Evolutionary conservation across 2,329 filamentous ascomycete species (phyloP), one percentile per base, ranked within the genome.

Genomic region (Alternaria sp.): DNA sequence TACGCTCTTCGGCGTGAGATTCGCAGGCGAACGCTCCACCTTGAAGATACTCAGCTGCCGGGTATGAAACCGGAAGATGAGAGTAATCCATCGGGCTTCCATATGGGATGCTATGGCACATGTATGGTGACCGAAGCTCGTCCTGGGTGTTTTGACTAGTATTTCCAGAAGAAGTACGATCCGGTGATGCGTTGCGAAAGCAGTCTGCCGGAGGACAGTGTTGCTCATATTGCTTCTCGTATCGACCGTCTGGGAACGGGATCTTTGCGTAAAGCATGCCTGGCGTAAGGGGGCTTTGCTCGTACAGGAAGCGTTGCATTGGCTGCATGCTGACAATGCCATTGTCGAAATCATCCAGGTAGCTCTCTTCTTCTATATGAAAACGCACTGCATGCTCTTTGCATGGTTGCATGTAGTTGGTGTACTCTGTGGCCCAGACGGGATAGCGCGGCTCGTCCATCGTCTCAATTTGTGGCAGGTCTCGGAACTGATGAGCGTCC

Each of bases 281-380:
- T 5, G 61, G 52, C 19, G 70, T 56, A 21, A 77, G 69, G 8
- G 76, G 74, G 28, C 70, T 70, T 17, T 65, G 62, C 40, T 79
- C 77, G 43, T 66, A 58, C 60, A 80, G 70, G 59, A 76, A 80
- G 23, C 79, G 78, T 52, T 79, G 74, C 73, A 80, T 74, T 28
- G 68, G 68, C 49, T 68, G 70, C 67, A 74, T 70, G 57, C 62
- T 74, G 43, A 75, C 67, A 54, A 65, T 65, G 11, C 66, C 68
- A 50, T 72, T 65, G 36, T 68, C 69, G 17, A 66, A 59, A 4
- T 62, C 45, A 25, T 70, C 66, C 47, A 71, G 55, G 46, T 71
- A 70, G n/a, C 63, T 52, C 15, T 71, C 66, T 11, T 72, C 69
- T 21, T 69, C 65, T 25, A 67, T 55, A 28, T 23, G 45, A 21